Percentiles rank a stretch among this genome's conserved stretches.
Evolutionary conservation across 1,139 yeast genomes (phyloP).

Genomic region (Komagataea norvegica): DNA sequence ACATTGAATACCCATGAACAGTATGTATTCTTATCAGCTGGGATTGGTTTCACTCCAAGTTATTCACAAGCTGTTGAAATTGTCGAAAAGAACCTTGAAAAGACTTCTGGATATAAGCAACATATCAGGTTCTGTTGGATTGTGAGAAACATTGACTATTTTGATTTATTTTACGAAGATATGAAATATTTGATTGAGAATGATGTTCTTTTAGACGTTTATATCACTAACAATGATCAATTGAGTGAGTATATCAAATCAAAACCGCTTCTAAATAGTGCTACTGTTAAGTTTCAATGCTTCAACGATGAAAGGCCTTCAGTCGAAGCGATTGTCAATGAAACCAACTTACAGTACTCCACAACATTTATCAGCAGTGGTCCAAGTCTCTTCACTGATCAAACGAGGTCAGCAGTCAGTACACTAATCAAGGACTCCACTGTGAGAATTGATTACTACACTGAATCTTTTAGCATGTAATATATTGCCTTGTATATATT

Average conservation of each 20-base stretch:
- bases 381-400: constrained; percentile 37
- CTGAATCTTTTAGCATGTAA: constrained; percentile 34
- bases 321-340: constrained; percentile 12
- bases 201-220: constrained; percentile 22
- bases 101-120: constrained; percentile 8
- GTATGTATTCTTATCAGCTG: constrained; percentile 55
- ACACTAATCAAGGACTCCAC: constrained; percentile 24
- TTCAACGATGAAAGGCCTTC: constrained; percentile 21
- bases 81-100: constrained; percentile 14
- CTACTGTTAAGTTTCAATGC: constrained; percentile 5
- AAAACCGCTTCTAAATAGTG: constrained; percentile 2
- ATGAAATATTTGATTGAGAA: constrained; percentile 22
- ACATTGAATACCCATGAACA: constrained; percentile 54
- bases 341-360: constrained; percentile 12
- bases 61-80: constrained; percentile 23
- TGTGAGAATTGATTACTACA: constrained; percentile 36
- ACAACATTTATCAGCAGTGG: constrained; percentile 40
- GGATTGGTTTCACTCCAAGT: constrained; percentile 60
- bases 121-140: constrained; percentile 27
- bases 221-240: constrained; percentile 16
- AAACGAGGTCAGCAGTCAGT: constrained; percentile 33
- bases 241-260: constrained; percentile 1
- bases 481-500: not conserved
- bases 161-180: constrained; percentile 22
- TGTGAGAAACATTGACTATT: constrained; percentile 19